Conservation (phyloP, 352 stramenopile genomes). For the Phytophthora crassamura region DNA sequence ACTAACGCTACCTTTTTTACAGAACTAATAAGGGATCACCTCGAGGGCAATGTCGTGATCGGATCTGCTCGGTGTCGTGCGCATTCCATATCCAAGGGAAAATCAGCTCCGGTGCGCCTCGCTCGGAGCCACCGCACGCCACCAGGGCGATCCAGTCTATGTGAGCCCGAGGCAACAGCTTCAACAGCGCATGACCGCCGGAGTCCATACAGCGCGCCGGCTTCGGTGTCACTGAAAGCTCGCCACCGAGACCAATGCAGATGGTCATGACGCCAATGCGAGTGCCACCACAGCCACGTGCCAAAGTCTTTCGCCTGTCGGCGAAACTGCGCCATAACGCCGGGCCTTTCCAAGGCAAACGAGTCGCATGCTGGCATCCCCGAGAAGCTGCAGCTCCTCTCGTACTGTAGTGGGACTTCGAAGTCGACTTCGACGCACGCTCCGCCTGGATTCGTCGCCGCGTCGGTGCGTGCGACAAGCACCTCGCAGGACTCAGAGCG, state of each 20-base stretch:
- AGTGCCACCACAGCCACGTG: no score
- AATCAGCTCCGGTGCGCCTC: slow-evolving; percentile 27
- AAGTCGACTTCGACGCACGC: no score
- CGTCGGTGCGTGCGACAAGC: slow-evolving; percentile 28
- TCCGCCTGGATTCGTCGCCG: slow-evolving; percentile 21
- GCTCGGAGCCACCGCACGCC: slow-evolving; percentile 14
- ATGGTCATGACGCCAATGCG: no score
- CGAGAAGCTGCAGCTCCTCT: slow-evolving; percentile 17
- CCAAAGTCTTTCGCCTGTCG: no score
- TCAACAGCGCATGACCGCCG: slow-evolving; percentile 7
- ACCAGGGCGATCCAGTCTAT: neutral
- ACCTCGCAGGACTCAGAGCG: no score
- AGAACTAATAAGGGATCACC: no score
- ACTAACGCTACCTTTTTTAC: no score
- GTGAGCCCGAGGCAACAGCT: slow-evolving; percentile 5
- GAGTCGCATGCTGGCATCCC: slow-evolving; percentile 10
- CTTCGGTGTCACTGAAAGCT: no score
- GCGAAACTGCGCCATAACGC: no score
- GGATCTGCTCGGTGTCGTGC: slow-evolving; percentile 28
- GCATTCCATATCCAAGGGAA: slow-evolving; percentile 29
- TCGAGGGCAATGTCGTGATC: slow-evolving; percentile 16
- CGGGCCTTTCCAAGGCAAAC: no score
- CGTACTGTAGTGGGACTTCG: slow-evolving; percentile 40
- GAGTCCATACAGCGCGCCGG: slow-evolving; percentile 19
- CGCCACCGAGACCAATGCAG: no score